Percentiles rank a stretch among this genome's conserved stretches.
Conservation (phyloP, 2,329 filamentous ascomycete genomes). For the Pseudogymnoascus verrucosus region DNA sequence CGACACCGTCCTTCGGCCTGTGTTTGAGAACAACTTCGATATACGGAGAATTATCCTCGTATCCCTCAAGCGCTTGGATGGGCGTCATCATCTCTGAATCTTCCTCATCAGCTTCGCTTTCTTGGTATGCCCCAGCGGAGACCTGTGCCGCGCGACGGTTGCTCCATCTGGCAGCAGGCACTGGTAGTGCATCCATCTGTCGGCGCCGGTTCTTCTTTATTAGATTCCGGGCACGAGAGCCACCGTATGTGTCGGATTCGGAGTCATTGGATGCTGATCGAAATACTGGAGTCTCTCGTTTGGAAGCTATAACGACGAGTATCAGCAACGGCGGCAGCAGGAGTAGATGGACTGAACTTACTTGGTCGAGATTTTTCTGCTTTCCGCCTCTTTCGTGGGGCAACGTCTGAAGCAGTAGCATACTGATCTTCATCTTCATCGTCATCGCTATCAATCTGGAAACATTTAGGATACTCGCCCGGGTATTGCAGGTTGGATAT, state of each 20-base stretch:
- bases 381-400: constrained; percentile 59
- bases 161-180: constrained; percentile 76
- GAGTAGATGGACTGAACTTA: constrained; percentile 33
- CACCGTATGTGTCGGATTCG: constrained; percentile 72
- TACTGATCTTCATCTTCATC: constrained; percentile 42
- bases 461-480: constrained; percentile 18
- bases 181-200: constrained; percentile 57
- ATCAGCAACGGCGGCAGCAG: constrained; percentile 17
- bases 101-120: constrained; percentile 57
- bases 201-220: constrained; percentile 74
- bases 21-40: constrained; percentile 91
- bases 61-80: constrained; percentile 60
- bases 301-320: constrained; percentile 41
- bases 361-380: constrained; percentile 56
- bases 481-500: constrained; percentile 10
- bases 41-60: constrained; percentile 72
- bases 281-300: constrained; percentile 48
- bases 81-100: constrained; percentile 57
- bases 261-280: constrained; percentile 52
- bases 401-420: constrained; percentile 65
- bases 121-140: constrained; percentile 54
- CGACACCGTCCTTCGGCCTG: constrained; percentile 61
- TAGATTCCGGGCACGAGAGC: constrained; percentile 57
- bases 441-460: constrained; percentile 48
- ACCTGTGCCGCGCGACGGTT: constrained; percentile 74